A percentile compares a stretch with the other conserved stretches of the same genome.
These are phyloP conservation scores for Dalechampia spathulata DNA, from an alignment of 441 rosid species.

Conservation along the genomic window DNA sequence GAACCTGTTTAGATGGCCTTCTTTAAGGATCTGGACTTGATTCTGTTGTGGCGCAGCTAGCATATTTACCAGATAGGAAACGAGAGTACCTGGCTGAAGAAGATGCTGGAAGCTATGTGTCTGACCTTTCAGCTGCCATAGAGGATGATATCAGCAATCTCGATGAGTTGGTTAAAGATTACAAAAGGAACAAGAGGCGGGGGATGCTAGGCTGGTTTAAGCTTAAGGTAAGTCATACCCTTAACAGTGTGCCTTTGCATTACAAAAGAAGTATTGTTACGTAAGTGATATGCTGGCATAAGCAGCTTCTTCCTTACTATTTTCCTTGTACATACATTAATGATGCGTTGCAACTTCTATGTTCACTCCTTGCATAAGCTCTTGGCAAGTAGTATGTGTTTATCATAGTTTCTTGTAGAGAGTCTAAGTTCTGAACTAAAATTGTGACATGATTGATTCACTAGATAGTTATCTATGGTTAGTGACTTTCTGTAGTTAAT, in stretches of 20 bases:
- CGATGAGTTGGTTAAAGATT: slow-evolving; percentile 73
- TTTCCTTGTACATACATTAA: too few species aligned
- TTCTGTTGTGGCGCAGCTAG: slow-evolving; percentile 54
- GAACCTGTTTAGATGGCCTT: slow-evolving; percentile 12
- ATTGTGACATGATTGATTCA: background rate
- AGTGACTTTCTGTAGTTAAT: background rate
- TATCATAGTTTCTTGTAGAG: background rate
- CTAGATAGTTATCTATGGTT: background rate
- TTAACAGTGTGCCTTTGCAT: slow-evolving; percentile 11
- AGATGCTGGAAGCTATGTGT: slow-evolving; percentile 54
- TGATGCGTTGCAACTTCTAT: background rate
- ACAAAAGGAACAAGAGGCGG: slow-evolving; percentile 49
- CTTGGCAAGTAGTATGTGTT: background rate
- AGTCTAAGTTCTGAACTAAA: background rate
- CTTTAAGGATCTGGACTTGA: slow-evolving; percentile 18
- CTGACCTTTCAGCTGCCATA: slow-evolving; percentile 52
- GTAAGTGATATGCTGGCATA: too few species aligned
- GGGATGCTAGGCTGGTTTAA: slow-evolving; percentile 99
- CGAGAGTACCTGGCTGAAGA: slow-evolving; percentile 50
- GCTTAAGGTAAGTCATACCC: slow-evolving; percentile 41
- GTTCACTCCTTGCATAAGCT: background rate
- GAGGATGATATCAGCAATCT: slow-evolving; percentile 49
- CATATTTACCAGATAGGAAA: slow-evolving; percentile 87
- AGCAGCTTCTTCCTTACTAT: too few species aligned
- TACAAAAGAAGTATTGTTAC: background rate